Evolutionary conservation across 2,329 filamentous ascomycete species (phyloP).

Genomic region (Sporothrix pallida): DNA sequence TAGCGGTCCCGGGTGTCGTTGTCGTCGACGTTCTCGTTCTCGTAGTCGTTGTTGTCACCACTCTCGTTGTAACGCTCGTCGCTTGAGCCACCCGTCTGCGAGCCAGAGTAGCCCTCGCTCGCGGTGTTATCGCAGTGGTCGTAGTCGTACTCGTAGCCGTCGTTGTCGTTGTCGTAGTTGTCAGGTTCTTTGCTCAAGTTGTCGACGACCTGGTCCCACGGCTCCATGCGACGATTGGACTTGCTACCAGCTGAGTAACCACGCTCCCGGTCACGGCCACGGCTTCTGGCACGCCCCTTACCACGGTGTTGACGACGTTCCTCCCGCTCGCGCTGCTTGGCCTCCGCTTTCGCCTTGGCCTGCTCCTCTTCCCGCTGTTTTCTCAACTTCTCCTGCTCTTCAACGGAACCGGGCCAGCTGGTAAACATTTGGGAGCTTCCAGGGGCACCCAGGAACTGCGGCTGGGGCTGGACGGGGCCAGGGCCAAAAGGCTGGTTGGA

Average conservation of each 20-base stretch:
- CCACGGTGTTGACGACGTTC: neutral
- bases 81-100: neutral
- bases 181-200: neutral
- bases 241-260: neutral
- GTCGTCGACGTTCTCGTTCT: neutral
- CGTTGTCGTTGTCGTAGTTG: neutral
- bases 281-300: neutral
- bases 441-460: neutral
- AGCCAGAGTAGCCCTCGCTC: neutral
- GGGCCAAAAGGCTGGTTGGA: neutral
- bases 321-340: neutral
- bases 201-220: conserved; percentile 20
- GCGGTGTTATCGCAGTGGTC: neutral
- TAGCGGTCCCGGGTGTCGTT: neutral
- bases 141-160: neutral
- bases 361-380: neutral
- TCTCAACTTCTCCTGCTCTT: neutral
- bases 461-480: neutral
- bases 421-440: conserved; percentile 25
- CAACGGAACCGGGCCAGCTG: conserved; percentile 28
- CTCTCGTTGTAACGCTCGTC: neutral
- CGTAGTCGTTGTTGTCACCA: no score
- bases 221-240: neutral
- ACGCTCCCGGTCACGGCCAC: neutral
- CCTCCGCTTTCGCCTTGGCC: neutral